Conservation (phyloP, 176 grass and related monocot species). For the Calamus simplicifolius region DNA sequence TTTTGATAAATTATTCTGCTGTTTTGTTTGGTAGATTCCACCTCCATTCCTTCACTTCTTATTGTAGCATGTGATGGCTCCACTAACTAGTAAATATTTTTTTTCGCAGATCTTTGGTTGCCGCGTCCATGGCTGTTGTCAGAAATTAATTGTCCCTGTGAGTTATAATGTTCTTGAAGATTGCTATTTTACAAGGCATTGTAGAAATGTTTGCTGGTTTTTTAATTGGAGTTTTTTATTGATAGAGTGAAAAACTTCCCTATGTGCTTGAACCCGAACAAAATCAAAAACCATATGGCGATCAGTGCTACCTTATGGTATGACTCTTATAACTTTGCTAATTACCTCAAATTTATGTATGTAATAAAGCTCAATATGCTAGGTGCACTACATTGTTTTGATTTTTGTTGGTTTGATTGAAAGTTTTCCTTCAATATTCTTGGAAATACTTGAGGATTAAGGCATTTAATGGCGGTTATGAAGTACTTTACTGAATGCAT, state of each 20-base stretch:
- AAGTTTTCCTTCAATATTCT: no score
- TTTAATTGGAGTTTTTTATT: conserved; percentile 14
- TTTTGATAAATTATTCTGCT: conserved; percentile 98
- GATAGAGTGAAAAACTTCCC: conserved; percentile 73
- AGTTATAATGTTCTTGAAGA: conserved; percentile 27
- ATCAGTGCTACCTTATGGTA: conserved; percentile 90
- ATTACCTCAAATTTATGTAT: neutral
- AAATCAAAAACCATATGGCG: conserved; percentile 61
- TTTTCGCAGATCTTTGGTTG: conserved; percentile 78
- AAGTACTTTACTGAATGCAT: no score
- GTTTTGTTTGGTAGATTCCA: conserved; percentile 77
- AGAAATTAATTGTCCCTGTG: conserved; percentile 82
- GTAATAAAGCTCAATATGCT: no score
- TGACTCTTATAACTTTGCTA: neutral
- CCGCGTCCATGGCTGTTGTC: conserved; percentile 90
- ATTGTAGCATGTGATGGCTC: conserved; percentile 3
- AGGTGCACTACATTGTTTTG: no score
- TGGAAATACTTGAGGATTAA: no score
- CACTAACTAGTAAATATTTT: conserved; percentile 17
- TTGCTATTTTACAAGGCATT: conserved; percentile 6
- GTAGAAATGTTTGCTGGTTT: conserved; percentile 14
- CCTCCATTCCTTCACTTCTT: conserved; percentile 7
- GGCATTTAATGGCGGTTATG: no score
- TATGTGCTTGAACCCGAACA: conserved; percentile 49
- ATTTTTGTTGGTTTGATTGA: no score